phyloP scores from a whole-genome alignment of 108 stramenopile species.

The Phaeodactylum tricornutum region DNA sequence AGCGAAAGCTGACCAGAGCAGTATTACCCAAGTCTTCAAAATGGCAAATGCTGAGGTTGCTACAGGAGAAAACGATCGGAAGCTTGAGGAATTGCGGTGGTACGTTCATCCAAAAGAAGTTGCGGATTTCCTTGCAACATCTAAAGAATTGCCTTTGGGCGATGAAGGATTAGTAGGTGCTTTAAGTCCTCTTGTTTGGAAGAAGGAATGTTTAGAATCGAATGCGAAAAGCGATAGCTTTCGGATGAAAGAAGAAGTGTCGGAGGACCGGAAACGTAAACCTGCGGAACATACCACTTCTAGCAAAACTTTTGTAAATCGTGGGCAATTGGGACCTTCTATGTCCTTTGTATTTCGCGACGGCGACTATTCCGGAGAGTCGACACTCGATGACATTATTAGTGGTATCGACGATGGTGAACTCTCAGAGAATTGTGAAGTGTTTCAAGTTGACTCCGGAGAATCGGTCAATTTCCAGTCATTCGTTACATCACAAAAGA shows the following conservation, averaged over 20 bases:
- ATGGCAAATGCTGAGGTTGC: conserved; percentile 41
- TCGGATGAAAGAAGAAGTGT: no score
- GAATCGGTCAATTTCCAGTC: conserved; percentile 38
- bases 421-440: conserved; percentile 38
- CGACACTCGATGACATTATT: conserved; percentile 51
- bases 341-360: conserved; percentile 37
- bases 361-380: conserved; percentile 55
- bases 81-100: conserved; percentile 50
- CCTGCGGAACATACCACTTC: background rate
- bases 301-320: conserved; percentile 1
- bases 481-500: conserved; percentile 10
- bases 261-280: background rate
- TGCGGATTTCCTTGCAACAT: no score
- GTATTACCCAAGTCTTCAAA: conserved; percentile 61
- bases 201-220: no score
- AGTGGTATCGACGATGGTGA: conserved; percentile 69
- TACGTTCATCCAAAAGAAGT: conserved; percentile 63
- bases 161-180: no score
- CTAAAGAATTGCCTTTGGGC: no score
- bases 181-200: no score
- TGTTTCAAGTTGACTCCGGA: conserved; percentile 33
- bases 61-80: conserved; percentile 22
- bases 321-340: background rate
- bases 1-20: conserved; percentile 43
- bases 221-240: no score